Percentiles rank a stretch among this genome's conserved stretches.
Conservation (phyloP, 169 alveolate genomes). For the Perkinsus olseni region DNA sequence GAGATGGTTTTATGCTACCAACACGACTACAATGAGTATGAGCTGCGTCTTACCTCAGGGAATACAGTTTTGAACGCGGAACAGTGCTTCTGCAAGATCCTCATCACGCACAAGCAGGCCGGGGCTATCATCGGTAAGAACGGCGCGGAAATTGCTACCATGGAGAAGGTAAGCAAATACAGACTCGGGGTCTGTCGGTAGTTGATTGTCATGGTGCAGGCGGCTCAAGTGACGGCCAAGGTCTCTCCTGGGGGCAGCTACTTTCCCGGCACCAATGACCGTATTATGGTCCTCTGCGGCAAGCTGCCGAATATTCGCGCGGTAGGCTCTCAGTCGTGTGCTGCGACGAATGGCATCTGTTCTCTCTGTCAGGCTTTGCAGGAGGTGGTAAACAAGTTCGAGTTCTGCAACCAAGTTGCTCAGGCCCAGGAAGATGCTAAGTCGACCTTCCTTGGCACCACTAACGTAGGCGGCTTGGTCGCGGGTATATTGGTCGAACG, state of each 20-base stretch:
- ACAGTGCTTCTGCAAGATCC: not conserved
- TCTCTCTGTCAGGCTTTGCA: not conserved
- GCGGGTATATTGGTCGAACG: not conserved
- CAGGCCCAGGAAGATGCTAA: not conserved
- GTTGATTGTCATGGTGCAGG: not conserved
- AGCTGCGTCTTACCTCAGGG: not conserved
- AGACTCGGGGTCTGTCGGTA: not conserved
- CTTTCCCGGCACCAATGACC: not conserved
- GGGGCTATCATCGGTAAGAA: not conserved
- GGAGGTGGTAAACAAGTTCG: not conserved
- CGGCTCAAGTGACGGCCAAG: not conserved
- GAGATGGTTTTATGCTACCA: not conserved
- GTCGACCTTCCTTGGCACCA: not conserved
- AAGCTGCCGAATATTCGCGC: not conserved
- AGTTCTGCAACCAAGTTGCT: not conserved
- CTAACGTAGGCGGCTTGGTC: not conserved
- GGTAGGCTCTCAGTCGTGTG: not conserved
- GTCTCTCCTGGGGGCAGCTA: not conserved
- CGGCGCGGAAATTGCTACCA: not conserved
- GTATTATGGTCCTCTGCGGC: not conserved
- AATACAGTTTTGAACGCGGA: not conserved
- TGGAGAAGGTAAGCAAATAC: not conserved
- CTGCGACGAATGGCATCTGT: not conserved
- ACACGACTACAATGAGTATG: not conserved
- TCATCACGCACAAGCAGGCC: not conserved